A percentile compares a stretch with the other conserved stretches of the same genome.
Evolutionary conservation across 176 grass and related monocot species (phyloP).

Genomic region (Alloteropsis semialata): DNA sequence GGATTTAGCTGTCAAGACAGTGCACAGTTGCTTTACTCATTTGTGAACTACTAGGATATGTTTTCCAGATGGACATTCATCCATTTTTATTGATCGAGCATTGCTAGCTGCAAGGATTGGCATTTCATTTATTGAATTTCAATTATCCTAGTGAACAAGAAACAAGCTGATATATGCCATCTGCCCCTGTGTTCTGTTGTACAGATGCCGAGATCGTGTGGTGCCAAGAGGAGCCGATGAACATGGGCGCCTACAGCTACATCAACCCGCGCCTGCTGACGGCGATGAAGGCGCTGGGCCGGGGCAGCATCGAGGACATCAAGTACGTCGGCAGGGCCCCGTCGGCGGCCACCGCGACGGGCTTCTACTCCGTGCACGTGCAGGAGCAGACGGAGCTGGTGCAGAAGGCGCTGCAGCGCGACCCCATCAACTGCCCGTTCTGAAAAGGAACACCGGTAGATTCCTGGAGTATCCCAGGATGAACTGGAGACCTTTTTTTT

Average conservation of each 20-base stretch:
- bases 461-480: conserved; percentile 20
- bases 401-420: conserved; percentile 73
- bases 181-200: conserved; percentile 3
- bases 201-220: conserved; percentile 97
- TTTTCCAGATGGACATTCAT: not conserved
- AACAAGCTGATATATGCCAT: not conserved
- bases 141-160: not conserved
- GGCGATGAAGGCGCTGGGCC: conserved; percentile 63
- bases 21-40: not conserved
- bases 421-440: conserved; percentile 36
- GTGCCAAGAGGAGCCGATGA: conserved; percentile 99
- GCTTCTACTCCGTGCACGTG: conserved; percentile 73
- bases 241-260: conserved; percentile 90
- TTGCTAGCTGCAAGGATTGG: not conserved
- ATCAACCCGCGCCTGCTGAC: conserved; percentile 71
- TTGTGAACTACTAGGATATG: not conserved
- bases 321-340: conserved; percentile 81
- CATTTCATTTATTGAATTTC: not conserved
- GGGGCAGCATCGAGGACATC: conserved; percentile 80
- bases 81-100: not conserved
- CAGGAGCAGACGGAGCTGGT: conserved; percentile 88
- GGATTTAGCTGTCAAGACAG: not conserved
- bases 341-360: conserved; percentile 92
- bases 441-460: conserved; percentile 9
- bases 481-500: conserved; percentile 18